Conservation (phyloP, 2,329 filamentous ascomycete genomes). For the Aspergillus sp. region DNA sequence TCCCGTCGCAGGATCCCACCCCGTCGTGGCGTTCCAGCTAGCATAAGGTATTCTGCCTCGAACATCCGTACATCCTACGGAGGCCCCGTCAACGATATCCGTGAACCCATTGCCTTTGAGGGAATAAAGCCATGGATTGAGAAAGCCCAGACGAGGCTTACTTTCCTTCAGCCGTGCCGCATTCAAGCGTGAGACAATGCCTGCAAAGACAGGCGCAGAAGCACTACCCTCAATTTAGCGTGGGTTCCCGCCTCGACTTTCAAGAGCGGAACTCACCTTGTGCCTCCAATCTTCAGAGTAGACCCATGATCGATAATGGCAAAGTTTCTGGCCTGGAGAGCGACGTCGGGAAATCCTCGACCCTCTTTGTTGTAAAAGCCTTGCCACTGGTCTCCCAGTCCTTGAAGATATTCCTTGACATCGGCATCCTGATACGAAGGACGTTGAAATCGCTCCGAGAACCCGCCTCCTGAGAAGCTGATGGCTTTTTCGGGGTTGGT, state of each 20-base stretch:
- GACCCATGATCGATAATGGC: constrained; percentile 40
- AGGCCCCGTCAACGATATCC: constrained; percentile 50
- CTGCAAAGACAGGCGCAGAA: constrained; percentile 62
- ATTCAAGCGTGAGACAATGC: constrained; percentile 64
- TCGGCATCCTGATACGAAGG: constrained; percentile 48
- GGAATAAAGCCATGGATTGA: constrained; percentile 62
- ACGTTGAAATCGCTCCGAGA: constrained; percentile 49
- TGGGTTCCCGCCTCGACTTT: too few species aligned
- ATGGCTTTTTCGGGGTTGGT: constrained; percentile 54
- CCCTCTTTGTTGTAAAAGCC: constrained; percentile 53
- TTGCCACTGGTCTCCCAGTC: constrained; percentile 41
- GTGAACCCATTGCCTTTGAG: constrained; percentile 45
- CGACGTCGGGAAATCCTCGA: constrained; percentile 61
- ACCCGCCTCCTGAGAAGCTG: constrained; percentile 53
- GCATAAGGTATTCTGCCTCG: constrained; percentile 44
- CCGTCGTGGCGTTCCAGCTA: constrained; percentile 51
- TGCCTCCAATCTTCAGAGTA: constrained; percentile 46
- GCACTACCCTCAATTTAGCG: constrained; percentile 39
- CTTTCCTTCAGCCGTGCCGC: constrained; percentile 58
- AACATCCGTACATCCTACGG: constrained; percentile 45
- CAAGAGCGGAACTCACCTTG: constrained; percentile 35
- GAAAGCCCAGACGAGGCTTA: constrained; percentile 55
- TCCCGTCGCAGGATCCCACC: constrained; percentile 53
- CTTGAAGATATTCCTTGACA: constrained; percentile 45
- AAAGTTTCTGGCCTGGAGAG: constrained; percentile 53